Conservation (phyloP, 1,284 basidiomycete species). For the Erythrobasidium hasegawianum region DNA sequence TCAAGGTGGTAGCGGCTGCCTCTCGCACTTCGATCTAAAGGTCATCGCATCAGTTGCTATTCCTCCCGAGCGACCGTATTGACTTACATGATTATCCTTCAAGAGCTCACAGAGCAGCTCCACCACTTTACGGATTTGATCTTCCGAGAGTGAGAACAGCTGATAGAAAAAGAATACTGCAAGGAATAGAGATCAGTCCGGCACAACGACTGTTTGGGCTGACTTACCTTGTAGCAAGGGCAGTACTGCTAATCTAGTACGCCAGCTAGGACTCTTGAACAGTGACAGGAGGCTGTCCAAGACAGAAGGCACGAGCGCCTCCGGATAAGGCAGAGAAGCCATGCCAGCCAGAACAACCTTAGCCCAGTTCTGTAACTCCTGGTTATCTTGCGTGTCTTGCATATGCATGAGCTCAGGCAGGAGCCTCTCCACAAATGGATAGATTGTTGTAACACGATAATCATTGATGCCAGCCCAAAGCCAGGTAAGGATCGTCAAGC, state of each 20-base stretch:
- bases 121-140: conserved; percentile 39
- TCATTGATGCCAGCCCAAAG: conserved; percentile 60
- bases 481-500: conserved; percentile 71
- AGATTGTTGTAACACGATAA: conserved; percentile 41
- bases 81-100: conserved; percentile 66
- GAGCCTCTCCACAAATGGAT: conserved; percentile 46
- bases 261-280: conserved; percentile 52
- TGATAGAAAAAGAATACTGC: conserved; percentile 84
- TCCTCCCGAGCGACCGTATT: background rate
- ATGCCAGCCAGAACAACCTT: conserved; percentile 51
- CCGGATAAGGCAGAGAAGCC: conserved; percentile 52
- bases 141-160: conserved; percentile 51
- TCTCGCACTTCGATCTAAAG: conserved; percentile 78
- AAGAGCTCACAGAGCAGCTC: conserved; percentile 68
- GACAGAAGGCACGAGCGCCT: conserved; percentile 51
- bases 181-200: no score
- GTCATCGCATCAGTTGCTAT: background rate
- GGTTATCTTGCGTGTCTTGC: conserved; percentile 47
- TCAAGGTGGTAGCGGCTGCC: conserved; percentile 83
- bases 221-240: conserved; percentile 64
- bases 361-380: conserved; percentile 49
- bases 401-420: conserved; percentile 46
- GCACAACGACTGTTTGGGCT: no score
- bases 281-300: conserved; percentile 51
- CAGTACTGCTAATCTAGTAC: conserved; percentile 53